Evolutionary conservation across 148 eudicot genomes (phyloP), one percentile per base, ranked within the genome.

Genomic region (Chenopodium suecicum): DNA sequence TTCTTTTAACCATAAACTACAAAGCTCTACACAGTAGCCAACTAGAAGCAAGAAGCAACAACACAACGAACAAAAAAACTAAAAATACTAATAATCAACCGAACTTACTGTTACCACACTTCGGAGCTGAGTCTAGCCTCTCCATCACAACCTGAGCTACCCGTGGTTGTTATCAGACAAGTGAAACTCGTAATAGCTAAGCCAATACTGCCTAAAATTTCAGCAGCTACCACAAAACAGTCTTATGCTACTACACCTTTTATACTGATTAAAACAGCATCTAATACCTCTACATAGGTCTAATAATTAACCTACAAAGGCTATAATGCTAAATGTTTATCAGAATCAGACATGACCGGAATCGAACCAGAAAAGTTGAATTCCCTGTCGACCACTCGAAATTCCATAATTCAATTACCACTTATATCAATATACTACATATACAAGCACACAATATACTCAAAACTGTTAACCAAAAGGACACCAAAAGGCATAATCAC

Each of bases 271-370:
- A 56, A 56, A 20, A 48, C 17, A 48, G 86, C 79, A 84, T 79
- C 86, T 75, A 84, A 80, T 84, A 68, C 86, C 86, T 78, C 75
- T 3, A 11, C 27, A 44, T 17, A 52, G 66, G 31, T 7, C 20
- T 25, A 54, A 25, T 34, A 37, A 11, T 32, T 54, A 70, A 37
- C 83, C 44, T 20, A 75, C 71, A 44, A 56, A 62, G 66, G 80
- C 44, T 20, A 75, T 20, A 56, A 48, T 54, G 80, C 44, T 20
- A 75, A 63, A 46, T 56, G 37, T 32, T 75, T 13, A 47, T 2
- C 44, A 60, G 65, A 75, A 60, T 2, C 44, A 60, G 65, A 75
- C 25, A 22, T 47, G 27, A 72, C 56, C 73, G n/a, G 74, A 65
- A 9, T 5, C 12, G 22, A 72, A 48, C 79, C 46, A 47, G 31